Percentiles rank a stretch among this genome's conserved stretches.
phyloP scores from a whole-genome alignment of 2,329 filamentous ascomycete genomes.

The Venturia effusa region DNA sequence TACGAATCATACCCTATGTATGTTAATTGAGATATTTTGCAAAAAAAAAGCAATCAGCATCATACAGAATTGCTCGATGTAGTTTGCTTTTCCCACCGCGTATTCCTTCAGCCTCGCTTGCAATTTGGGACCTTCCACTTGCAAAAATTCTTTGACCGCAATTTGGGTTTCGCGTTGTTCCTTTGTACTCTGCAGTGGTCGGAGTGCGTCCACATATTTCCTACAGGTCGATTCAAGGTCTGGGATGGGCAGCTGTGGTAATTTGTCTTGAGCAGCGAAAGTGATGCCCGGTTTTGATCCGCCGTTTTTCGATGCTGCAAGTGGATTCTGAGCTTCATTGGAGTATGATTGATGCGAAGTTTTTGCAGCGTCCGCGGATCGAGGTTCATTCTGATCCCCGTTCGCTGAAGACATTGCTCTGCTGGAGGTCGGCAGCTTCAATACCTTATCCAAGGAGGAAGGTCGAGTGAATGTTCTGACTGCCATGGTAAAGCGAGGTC shows the following conservation, averaged over 20 bases:
- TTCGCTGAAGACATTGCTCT: slow-evolving; percentile 22
- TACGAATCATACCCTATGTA: slow-evolving; percentile 90
- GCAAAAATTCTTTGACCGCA: slow-evolving; percentile 75
- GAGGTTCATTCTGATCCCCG: slow-evolving; percentile 22
- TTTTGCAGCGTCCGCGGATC: slow-evolving; percentile 43
- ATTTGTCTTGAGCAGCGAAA: slow-evolving; percentile 75
- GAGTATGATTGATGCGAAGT: slow-evolving; percentile 38
- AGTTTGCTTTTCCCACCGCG: slow-evolving; percentile 82
- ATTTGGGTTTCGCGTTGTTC: slow-evolving; percentile 75
- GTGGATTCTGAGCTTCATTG: slow-evolving; percentile 35
- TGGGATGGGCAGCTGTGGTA: slow-evolving; percentile 88
- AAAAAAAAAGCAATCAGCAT: neutral
- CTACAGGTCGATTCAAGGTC: slow-evolving; percentile 68
- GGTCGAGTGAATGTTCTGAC: slow-evolving; percentile 62
- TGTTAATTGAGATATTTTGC: neutral
- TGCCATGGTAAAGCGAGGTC: slow-evolving; percentile 47
- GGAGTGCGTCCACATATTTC: slow-evolving; percentile 69
- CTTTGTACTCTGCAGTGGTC: slow-evolving; percentile 66
- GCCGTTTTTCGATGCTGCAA: slow-evolving; percentile 39
- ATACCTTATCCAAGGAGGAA: slow-evolving; percentile 60
- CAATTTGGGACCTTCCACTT: slow-evolving; percentile 67
- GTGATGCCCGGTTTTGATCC: slow-evolving; percentile 63
- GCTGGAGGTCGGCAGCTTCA: slow-evolving; percentile 38
- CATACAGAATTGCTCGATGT: slow-evolving; percentile 94
- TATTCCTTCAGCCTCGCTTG: slow-evolving; percentile 88